Conservation (phyloP, 495 filamentous ascomycete genomes). For the Podospora pseudoanserina region DNA sequence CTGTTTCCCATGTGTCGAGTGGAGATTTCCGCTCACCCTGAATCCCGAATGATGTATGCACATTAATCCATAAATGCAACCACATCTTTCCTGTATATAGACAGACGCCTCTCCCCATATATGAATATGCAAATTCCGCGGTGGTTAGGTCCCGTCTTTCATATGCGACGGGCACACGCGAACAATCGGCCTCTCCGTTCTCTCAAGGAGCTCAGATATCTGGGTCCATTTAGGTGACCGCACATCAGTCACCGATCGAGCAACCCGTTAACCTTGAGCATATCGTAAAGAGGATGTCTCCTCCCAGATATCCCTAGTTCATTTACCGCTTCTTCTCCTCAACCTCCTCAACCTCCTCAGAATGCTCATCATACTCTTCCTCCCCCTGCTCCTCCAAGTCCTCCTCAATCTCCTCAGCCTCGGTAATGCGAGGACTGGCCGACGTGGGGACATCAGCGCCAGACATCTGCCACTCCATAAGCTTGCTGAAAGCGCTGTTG, state of each 20-base stretch:
- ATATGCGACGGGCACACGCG: background rate
- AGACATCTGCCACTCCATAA: constrained; percentile 99
- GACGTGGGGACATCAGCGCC: constrained; percentile 59
- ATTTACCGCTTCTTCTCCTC: constrained; percentile 15
- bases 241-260: no score
- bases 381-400: constrained; percentile 38
- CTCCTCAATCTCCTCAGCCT: constrained; percentile 45
- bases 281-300: background rate
- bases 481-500: constrained; percentile 79
- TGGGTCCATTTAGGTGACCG: background rate
- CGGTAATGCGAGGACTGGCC: constrained; percentile 35
- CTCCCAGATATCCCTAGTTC: constrained; percentile 1
- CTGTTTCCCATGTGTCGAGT: background rate
- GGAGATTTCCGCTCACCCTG: constrained; percentile 3
- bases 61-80: constrained; percentile 1
- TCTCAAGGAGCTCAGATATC: no score
- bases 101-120: background rate
- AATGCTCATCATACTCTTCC: constrained; percentile 32
- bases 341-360: constrained; percentile 9
- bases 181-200: background rate
- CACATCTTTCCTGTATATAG: background rate
- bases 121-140: background rate
- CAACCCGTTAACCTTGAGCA: no score
- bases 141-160: background rate
- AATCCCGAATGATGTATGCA: background rate